phyloP scores from a whole-genome alignment of 306 rosid species.

The Alnus glutinosa region DNA sequence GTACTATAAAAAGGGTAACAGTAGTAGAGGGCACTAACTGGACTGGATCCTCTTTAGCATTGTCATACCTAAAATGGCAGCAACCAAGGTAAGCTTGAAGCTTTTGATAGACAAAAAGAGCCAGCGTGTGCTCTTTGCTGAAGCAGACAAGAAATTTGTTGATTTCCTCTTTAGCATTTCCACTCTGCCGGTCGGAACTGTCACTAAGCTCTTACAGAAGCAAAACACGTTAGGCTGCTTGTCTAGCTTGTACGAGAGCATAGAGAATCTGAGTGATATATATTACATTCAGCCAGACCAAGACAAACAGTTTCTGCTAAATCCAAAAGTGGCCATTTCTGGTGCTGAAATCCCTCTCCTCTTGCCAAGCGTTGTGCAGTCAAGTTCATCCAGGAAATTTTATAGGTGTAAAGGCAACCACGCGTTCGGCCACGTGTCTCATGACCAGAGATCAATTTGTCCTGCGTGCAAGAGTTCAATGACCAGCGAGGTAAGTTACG shows the following conservation, averaged over 20 bases:
- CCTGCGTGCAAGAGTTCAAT: too few relatives aligned
- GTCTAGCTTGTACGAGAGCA: constrained; percentile 15
- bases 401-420: neutral
- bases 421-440: fast-evolving
- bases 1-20: too few relatives aligned
- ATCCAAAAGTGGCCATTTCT: neutral
- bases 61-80: too few relatives aligned
- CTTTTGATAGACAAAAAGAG: constrained; percentile 23
- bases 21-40: too few relatives aligned
- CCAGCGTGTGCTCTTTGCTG: neutral
- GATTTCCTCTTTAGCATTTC: constrained; percentile 29
- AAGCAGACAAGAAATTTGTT: neutral
- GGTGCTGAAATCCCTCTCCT: neutral
- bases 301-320: neutral
- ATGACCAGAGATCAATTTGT: too few relatives aligned
- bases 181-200: constrained; percentile 19
- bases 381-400: neutral
- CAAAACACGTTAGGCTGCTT: constrained; percentile 13
- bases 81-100: constrained; percentile 4
- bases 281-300: neutral
- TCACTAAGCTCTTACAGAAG: constrained; percentile 1
- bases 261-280: neutral
- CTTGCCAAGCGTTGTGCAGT: neutral
- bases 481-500: too few relatives aligned
- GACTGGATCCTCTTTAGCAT: too few relatives aligned